Base-by-base conservation (phyloP, 495 filamentous ascomycete genomes). In the Neurospora sp. region DNA sequence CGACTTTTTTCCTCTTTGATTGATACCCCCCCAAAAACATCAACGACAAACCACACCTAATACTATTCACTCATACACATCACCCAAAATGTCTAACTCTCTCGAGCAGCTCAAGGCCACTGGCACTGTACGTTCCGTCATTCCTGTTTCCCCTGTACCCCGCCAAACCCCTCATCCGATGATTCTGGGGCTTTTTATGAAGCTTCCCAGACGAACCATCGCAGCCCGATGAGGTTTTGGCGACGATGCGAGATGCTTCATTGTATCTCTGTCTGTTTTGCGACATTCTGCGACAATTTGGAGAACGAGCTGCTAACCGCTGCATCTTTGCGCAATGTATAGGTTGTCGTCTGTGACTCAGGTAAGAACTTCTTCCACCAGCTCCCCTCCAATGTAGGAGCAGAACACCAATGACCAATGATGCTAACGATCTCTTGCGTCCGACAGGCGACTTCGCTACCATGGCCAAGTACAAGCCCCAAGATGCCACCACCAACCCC, bases 401-500 rank as follows among this genome's bases (percentile, higher is more conserved):
- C 27, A 35, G 14, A 9, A 66, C 27, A 66, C 6, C 27, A 35
- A 37, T 31, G 54, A 75, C 66, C 27, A 41, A 66, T 66, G 54
- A 66, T 18, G 14, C 54, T 66, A 35, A 66, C 54, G 23, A 62
- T 35, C 35, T 8, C 54, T 9, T 23, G 5, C 46, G 9, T 35
- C 5, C 77, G 38, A 54, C 70, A 46, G 59, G 71, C 41, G 71
- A 31, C 38, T 71, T 72, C 54, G 23, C 85, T 89, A 93, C 94
- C 80, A 99, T 99, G 83, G 94, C 87, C 88, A 98, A 99, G 87
- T 99, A 99, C 90, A 96, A 97, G 90, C 96, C 96, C 72, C 94
- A 98, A 89, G 96, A 99, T 92, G 96, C 94, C 79, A 98, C 94
- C 81, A 99, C 96, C 84, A 99, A 99, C 88, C 96, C 96, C 46